A percentile compares a stretch with the other conserved stretches of the same genome.
These are phyloP conservation scores for Trichoderma sp. DNA, from an alignment of 2,329 filamentous ascomycete species.

Conservation along the genomic window DNA sequence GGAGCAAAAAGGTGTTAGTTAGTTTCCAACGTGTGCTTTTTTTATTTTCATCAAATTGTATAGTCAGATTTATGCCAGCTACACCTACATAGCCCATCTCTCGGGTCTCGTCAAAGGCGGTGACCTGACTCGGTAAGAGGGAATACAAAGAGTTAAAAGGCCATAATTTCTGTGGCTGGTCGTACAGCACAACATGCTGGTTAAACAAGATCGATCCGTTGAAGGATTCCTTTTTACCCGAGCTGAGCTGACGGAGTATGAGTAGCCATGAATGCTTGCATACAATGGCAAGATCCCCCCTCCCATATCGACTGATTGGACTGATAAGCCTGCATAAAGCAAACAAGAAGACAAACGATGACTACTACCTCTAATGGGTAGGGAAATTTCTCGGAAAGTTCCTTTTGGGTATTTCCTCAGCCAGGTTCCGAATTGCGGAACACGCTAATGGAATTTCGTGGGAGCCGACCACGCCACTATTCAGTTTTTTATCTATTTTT, in stretches of 20 bases:
- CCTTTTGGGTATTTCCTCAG: not conserved
- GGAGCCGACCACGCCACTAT: constrained; percentile 3
- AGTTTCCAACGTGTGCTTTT: not conserved
- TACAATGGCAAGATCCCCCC: not conserved
- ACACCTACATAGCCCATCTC: too few species aligned
- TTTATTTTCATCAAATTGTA: too few species aligned
- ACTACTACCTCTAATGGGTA: too few species aligned
- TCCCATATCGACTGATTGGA: not conserved
- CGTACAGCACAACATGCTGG: not conserved
- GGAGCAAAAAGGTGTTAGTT: not conserved
- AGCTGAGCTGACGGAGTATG: not conserved
- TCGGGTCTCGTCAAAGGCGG: not conserved
- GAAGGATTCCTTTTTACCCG: not conserved
- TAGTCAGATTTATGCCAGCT: too few species aligned
- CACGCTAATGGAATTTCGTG: constrained; percentile 6
- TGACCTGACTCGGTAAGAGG: not conserved
- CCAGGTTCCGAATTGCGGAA: constrained; percentile 14
- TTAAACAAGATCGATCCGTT: not conserved
- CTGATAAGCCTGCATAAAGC: not conserved
- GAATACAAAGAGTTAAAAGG: not conserved
- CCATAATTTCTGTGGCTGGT: not conserved
- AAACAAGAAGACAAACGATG: not conserved
- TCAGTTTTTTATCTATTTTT: not conserved
- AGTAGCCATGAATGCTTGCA: not conserved
- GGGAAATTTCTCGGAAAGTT: not conserved